A percentile compares a stretch with the other conserved stretches of the same genome.
These are phyloP conservation scores for Leccinum sublutescens DNA, from an alignment of 768 basidiomycete species.

Conservation along the genomic window DNA sequence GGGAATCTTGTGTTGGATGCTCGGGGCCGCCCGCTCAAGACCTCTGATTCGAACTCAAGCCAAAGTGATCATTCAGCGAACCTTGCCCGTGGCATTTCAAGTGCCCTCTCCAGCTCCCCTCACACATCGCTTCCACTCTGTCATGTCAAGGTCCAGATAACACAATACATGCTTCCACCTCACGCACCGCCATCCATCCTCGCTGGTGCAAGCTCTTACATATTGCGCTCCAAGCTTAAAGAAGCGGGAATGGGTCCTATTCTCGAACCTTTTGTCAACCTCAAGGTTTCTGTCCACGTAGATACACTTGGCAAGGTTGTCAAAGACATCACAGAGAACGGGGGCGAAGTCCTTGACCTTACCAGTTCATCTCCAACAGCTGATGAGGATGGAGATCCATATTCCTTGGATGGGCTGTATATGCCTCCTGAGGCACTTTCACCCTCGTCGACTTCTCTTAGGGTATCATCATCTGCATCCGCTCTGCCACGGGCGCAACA, in stretches of 20 bases:
- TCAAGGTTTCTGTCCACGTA: slow-evolving; percentile 68
- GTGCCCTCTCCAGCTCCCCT: slow-evolving; percentile 73
- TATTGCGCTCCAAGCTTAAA: slow-evolving; percentile 60
- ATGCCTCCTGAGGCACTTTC: slow-evolving; percentile 75
- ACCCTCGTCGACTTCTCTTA: slow-evolving; percentile 53
- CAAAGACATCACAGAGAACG: slow-evolving; percentile 80
- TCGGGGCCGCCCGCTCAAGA: slow-evolving; percentile 48
- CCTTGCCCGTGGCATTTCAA: slow-evolving; percentile 68
- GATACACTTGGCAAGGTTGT: slow-evolving; percentile 73
- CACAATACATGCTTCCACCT: slow-evolving; percentile 40
- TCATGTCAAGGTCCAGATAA: slow-evolving; percentile 56
- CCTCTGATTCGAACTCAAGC: slow-evolving; percentile 48
- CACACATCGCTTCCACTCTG: slow-evolving; percentile 74
- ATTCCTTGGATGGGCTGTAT: slow-evolving; percentile 64
- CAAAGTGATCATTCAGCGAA: slow-evolving; percentile 46
- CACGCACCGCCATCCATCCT: slow-evolving; percentile 51
- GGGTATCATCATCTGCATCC: slow-evolving; percentile 26
- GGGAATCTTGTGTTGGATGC: slow-evolving; percentile 70
- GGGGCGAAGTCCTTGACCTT: slow-evolving; percentile 76
- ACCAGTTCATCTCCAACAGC: slow-evolving; percentile 36
- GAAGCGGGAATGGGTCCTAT: slow-evolving; percentile 68
- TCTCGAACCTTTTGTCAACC: slow-evolving; percentile 72
- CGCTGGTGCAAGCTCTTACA: slow-evolving; percentile 60
- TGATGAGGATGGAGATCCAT: slow-evolving; percentile 42
- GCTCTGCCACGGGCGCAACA: slow-evolving; percentile 48